Base-by-base conservation (phyloP, 139 green algal genomes). In the Closterium sp. region DNA sequence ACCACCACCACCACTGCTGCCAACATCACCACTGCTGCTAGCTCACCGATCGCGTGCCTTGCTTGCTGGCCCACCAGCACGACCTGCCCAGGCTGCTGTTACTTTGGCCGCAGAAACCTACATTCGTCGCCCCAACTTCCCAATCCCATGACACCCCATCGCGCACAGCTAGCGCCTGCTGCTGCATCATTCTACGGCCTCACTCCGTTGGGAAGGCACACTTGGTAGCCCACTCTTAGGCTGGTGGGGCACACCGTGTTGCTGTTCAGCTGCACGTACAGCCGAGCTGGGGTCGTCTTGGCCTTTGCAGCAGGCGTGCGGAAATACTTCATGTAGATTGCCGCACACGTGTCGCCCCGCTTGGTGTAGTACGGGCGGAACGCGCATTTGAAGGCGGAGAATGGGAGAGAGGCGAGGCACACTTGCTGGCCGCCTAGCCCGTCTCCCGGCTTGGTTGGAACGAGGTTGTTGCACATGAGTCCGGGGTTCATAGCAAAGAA, bases 381-480 rank as follows among this genome's bases (percentile, higher is more conserved):
- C 55, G 55, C 55, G 55, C 55, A 76, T 76, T 76, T 76, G 12
- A 76, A 76, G 16, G 55, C 55, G 16, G 55, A 76, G 55, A 76
- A 76, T 12, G 55, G 12, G 12, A 76, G 55, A 0, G 55, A 76
- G 55, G 55, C 4, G 55, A 76, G 55, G 55, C 83, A 86, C 19
- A 86, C 83, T 23, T 86, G 30, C 83, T 86, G 83, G 2, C 83
- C 83, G 0, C n/a, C n/a, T 2, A 86, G 30, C 83, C 30, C 30
- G n/a, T 86, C 83, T 1, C 83, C 83, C 30, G 30, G 30, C 30
- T 32, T 86, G 83, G 83, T 86, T 6, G 83, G 83, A 32, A 86
- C 7, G 83, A 86, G 83, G 28, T 86, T 86, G 83, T 33, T 86
- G 83, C 83, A 86, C 83, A 86, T 32, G 83, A 86, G 83, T 12